Evolutionary conservation across 179 eudicot genomes (phyloP).

Genomic region (Beta lomatogona): DNA sequence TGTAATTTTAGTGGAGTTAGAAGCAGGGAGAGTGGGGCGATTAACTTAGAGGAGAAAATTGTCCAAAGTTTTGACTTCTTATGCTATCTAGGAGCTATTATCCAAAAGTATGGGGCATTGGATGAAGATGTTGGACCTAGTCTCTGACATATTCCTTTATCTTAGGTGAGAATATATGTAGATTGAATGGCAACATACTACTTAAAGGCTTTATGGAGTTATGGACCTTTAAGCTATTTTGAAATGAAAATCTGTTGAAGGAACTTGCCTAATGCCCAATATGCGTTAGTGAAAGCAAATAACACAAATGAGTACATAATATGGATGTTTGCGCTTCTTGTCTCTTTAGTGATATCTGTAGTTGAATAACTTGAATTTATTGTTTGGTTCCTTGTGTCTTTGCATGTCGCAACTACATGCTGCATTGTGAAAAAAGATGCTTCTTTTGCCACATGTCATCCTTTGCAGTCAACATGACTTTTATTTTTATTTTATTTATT

Average conservation of each 20-base stretch:
- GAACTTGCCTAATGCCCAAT: neutral
- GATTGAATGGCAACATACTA: neutral
- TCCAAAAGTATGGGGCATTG: too few relatives aligned
- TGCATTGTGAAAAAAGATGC: neutral
- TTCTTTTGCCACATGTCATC: neutral
- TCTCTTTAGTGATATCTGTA: neutral
- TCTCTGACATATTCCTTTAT: neutral
- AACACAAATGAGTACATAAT: neutral
- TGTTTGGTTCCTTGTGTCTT: neutral
- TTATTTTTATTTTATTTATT: too few relatives aligned
- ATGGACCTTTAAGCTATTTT: neutral
- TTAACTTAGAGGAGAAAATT: too few relatives aligned
- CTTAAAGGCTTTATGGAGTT: neutral
- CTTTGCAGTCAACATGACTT: neutral
- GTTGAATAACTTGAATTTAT: neutral
- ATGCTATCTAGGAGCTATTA: too few relatives aligned
- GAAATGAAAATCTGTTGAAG: neutral
- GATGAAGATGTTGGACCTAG: neutral
- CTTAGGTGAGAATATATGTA: neutral
- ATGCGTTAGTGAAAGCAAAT: neutral
- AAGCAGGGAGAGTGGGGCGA: too few relatives aligned
- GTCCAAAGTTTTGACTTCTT: too few relatives aligned
- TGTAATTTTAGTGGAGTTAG: too few relatives aligned
- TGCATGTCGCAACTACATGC: neutral
- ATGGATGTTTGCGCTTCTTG: neutral